Percentiles rank a stretch among this genome's conserved stretches.
Conservation (phyloP, 495 filamentous ascomycete species). For the Hypoxylon rickii region DNA sequence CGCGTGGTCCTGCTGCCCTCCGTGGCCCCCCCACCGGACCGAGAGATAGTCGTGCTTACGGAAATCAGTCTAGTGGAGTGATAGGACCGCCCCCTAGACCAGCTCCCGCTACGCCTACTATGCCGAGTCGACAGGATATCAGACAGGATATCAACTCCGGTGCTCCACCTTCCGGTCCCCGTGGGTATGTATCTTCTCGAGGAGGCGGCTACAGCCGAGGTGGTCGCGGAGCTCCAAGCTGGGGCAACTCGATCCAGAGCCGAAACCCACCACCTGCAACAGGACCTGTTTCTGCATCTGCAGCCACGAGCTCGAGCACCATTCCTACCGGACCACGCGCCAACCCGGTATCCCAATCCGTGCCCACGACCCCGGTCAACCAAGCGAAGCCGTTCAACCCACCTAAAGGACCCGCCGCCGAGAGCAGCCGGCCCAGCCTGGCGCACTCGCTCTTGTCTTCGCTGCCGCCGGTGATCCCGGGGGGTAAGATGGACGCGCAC, state of each 20-base stretch:
- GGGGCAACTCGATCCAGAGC: constrained; percentile 41
- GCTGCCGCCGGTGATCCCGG: constrained; percentile 46
- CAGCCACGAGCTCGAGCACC: constrained; percentile 34
- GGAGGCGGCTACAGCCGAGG: constrained; percentile 44
- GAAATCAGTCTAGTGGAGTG: constrained; percentile 38
- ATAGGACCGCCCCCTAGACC: constrained; percentile 40
- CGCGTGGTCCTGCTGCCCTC: constrained; percentile 52
- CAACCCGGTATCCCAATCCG: constrained; percentile 28
- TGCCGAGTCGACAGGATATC: constrained; percentile 40
- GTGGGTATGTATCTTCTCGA: constrained; percentile 48
- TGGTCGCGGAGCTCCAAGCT: constrained; percentile 44
- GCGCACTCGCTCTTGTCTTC: constrained; percentile 47
- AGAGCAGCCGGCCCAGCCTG: constrained; percentile 42
- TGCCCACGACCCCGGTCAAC: constrained; percentile 32
- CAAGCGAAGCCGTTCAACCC: constrained; percentile 54
- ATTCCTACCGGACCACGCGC: constrained; percentile 54
- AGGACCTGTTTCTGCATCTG: constrained; percentile 39
- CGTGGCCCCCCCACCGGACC: constrained; percentile 53
- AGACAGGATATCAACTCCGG: constrained; percentile 46
- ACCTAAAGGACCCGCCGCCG: constrained; percentile 52
- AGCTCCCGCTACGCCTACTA: constrained; percentile 35
- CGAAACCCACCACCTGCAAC: constrained; percentile 39
- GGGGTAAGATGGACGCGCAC: constrained; percentile 49
- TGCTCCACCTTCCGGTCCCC: constrained; percentile 51
- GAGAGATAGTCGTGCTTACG: constrained; percentile 43